Base-by-base conservation (phyloP, 1,284 basidiomycete species). In the Leccinum colubrinum region DNA sequence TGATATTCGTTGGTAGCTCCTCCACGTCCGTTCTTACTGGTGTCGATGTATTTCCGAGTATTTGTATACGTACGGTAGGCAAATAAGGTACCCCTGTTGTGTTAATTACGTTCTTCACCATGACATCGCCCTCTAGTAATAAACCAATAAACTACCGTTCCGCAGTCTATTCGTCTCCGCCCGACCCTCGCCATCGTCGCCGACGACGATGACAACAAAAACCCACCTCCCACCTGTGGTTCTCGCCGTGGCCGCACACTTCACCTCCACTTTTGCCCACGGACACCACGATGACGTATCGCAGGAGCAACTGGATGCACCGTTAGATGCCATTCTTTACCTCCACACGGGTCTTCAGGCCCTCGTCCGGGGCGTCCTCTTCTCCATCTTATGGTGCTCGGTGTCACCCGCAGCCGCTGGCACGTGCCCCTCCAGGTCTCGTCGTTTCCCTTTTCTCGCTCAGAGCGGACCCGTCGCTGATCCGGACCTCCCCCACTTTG, bases 381-480 rank as follows among this genome's bases (percentile, higher is more conserved):
- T 95, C 71, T 93, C 94, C 0, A 80, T 95, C 3, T 93, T 6
- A 39, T 39, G 37, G 37, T 39, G 37, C 37, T 39, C 14, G 37
- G 93, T 9, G 78, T 95, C 35, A 82, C 88, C 8, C 83, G 88
- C 70, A 93, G 85, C 74, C 82, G 85, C 71, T 95, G 90, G 87
- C 93, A 95, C 75, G 92, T 95, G 53, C 93, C 94, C 3, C 74
- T 95, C 2, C 93, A 95, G 78, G 88, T 90, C 62, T 53, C 77
- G 71, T 58, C 12, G 3, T 37, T 43, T 12, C 3, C 8, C 4
- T n/a, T 6, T 53, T 39, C 52, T 37, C 9, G 41, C n/a, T 39
- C 41, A 1, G 1, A 27, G 25, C 6, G 22, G 39, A 46, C 9
- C 41, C 2, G n/a, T 46, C 43, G 17, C 17, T 46, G 43, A 46